These are phyloP conservation scores for Penicillium arizonense DNA, from an alignment of 495 filamentous ascomycete species.

Conservation along the genomic window DNA sequence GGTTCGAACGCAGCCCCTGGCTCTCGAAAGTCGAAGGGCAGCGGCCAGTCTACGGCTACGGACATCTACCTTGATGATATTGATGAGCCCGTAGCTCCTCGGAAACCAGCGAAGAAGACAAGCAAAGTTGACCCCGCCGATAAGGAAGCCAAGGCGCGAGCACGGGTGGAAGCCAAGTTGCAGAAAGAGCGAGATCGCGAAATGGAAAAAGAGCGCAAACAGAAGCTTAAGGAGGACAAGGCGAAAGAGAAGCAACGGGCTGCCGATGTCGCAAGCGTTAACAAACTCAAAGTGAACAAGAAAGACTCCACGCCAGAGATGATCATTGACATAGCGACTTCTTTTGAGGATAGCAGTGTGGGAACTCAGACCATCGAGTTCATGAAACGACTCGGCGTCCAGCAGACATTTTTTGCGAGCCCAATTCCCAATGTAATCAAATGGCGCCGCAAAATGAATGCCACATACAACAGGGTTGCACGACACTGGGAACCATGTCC, in stretches of 20 bases:
- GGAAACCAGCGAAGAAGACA: constrained; percentile 25
- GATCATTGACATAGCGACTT: constrained; percentile 72
- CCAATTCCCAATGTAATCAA: constrained; percentile 59
- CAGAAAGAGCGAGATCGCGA: constrained; percentile 46
- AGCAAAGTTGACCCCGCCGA: constrained; percentile 36
- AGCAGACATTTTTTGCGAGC: constrained; percentile 51
- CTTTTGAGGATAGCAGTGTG: constrained; percentile 48
- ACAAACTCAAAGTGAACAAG: constrained; percentile 73
- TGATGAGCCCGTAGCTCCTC: constrained; percentile 24
- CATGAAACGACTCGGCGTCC: constrained; percentile 56
- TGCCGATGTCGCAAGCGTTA: constrained; percentile 69
- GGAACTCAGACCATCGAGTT: constrained; percentile 51
- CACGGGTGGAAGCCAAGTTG: constrained; percentile 45
- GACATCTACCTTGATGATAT: constrained; percentile 16
- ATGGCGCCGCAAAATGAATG: constrained; percentile 71
- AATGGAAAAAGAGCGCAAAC: constrained; percentile 50
- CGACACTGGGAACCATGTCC: constrained; percentile 66
- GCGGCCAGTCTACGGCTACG: background rate
- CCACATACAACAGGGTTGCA: constrained; percentile 58
- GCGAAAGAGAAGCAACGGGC: constrained; percentile 63
- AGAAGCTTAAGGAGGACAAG: constrained; percentile 52
- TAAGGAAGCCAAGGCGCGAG: constrained; percentile 56
- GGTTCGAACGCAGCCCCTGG: background rate
- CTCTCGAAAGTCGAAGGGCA: constrained; percentile 4
- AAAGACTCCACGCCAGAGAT: constrained; percentile 77